Evolutionary conservation across 495 filamentous ascomycete species (phyloP).

Genomic region (Hypoxylon lienhwacheense): DNA sequence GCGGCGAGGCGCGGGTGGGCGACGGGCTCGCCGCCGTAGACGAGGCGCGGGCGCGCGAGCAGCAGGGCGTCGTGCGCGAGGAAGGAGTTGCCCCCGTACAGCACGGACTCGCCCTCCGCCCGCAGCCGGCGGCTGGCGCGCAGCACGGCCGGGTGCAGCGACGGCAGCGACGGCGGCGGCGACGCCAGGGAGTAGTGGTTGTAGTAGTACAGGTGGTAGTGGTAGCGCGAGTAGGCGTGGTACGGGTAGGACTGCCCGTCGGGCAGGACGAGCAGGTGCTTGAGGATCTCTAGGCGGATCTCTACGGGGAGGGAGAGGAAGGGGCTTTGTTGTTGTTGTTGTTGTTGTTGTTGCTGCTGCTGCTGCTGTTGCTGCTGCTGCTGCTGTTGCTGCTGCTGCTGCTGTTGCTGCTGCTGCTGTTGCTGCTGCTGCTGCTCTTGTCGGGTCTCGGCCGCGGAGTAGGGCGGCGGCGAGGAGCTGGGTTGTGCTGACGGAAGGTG

Average conservation of each 20-base stretch:
- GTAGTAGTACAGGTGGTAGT: too few relatives aligned
- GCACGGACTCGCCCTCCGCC: conserved; percentile 48
- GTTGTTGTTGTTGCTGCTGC: neutral
- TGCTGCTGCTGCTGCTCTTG: too few relatives aligned
- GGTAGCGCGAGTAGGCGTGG: conserved; percentile 5
- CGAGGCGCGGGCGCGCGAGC: conserved; percentile 46
- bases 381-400: too few relatives aligned
- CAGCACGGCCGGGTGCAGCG: conserved; percentile 48
- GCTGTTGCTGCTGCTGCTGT: too few relatives aligned
- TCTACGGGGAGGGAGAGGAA: conserved; percentile 53
- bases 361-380: too few relatives aligned
- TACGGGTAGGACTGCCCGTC: conserved; percentile 14
- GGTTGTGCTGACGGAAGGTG: too few relatives aligned
- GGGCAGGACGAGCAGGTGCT: conserved; percentile 44
- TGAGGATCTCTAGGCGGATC: conserved; percentile 55
- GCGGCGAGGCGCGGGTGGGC: conserved; percentile 28
- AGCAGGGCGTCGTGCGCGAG: conserved; percentile 54
- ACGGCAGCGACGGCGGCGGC: conserved; percentile 4
- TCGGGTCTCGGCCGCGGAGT: too few relatives aligned
- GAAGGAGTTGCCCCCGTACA: conserved; percentile 57
- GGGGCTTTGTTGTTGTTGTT: conserved; percentile 1
- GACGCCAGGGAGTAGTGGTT: too few relatives aligned
- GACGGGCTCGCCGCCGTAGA: conserved; percentile 42
- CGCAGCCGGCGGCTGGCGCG: conserved; percentile 43
- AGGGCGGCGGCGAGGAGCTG: too few relatives aligned